phyloP scores from a whole-genome alignment of 306 rosid species.

The Carpinus fangiana region DNA sequence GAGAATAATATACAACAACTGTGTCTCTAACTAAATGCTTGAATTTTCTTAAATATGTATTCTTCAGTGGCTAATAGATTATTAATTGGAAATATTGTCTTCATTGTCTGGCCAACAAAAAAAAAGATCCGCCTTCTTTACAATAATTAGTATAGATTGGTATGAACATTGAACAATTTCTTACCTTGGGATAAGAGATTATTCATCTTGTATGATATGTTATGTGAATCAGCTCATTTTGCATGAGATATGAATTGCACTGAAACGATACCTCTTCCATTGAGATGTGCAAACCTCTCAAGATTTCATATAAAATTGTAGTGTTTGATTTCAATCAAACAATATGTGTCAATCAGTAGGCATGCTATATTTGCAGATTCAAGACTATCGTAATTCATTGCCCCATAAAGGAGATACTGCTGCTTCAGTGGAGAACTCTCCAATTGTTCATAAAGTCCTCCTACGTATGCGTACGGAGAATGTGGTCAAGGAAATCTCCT shows the following conservation, averaged over 20 bases:
- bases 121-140: not conserved
- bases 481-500: conserved; percentile 42
- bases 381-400: conserved; percentile 39
- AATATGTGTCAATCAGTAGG: conserved; percentile 5
- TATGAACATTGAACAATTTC: not conserved
- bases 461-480: conserved; percentile 36
- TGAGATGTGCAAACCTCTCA: not conserved
- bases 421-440: conserved; percentile 1
- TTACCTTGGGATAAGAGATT: not conserved
- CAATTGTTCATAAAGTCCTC: conserved; percentile 33
- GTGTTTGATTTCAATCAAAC: not conserved
- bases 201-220: not conserved
- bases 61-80: not conserved
- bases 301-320: not conserved
- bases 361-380: conserved; percentile 36
- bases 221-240: not conserved
- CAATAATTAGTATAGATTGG: not conserved
- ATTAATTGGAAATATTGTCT: not conserved
- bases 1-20: not conserved
- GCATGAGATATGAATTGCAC: not conserved
- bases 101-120: not conserved
- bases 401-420: conserved; percentile 10
- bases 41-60: not conserved
- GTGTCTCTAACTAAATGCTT: not conserved
- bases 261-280: not conserved